Base-by-base conservation (phyloP, 2,329 filamentous ascomycete genomes). In the Mollisia scopiformis region DNA sequence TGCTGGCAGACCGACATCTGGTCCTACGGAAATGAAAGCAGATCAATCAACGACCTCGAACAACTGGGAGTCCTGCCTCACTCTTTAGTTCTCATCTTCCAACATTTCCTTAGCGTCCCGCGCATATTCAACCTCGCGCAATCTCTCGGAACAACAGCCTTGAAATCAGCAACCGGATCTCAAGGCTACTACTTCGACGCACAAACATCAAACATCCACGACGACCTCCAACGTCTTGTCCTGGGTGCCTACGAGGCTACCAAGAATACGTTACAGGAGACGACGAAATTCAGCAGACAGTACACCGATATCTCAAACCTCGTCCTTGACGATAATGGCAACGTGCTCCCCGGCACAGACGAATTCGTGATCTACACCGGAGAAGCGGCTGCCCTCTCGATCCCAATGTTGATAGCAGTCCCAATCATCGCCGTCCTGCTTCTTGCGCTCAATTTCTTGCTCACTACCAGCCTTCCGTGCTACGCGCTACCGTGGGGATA, bases 151-250 rank as follows among this genome's bases (percentile, higher is more conserved):
- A 52, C 28, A 6, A 53, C 58, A n/a, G 43, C 54, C 6, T 35
- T 61, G 16, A 43, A 53, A 25, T 61, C 58, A 25, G 47, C 58
- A 30, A 16, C 67, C 65, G 16, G 63, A 65, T 6, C 63, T 64
- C 28, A 63, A 59, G 54, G 59, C 62, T 33, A 57, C 68, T 39
- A 55, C 47, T 72, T 74, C 50, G 67, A 73, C 51, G 72, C 69
- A 8, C 54, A 59, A n/a, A 54, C 64, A 5, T 69, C 69, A 53
- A 72, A 64, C 37, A 55, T 69, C 16, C n/a, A 43, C n/a, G 39
- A 43, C 13, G 72, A 74, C 49, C 61, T 74, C n/a, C 57, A 67
- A 59, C 69, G 71, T 16, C 65, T 74, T 10, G 63, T 69, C 11
- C 59, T 69, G 14, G 68, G 67, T 1, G 66, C 70, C 1, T 74